Conservation (phyloP, 2,329 filamentous ascomycete species). For the Trichoderma koningiopsis region DNA sequence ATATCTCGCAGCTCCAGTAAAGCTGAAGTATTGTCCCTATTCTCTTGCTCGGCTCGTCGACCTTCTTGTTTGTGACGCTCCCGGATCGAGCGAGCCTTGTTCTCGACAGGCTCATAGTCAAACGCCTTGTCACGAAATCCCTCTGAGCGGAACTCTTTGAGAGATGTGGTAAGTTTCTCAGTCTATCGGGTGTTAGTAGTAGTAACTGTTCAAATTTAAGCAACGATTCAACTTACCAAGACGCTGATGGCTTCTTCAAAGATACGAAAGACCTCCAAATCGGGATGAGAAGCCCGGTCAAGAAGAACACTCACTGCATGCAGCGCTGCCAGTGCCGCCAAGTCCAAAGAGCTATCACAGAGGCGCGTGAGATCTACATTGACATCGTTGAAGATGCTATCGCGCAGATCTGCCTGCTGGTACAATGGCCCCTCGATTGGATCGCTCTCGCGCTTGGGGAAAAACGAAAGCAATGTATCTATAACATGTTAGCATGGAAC, state of each 20-base stretch:
- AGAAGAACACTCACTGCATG: slow-evolving; percentile 65
- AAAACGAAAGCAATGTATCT: slow-evolving; percentile 58
- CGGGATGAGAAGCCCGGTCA: slow-evolving; percentile 60
- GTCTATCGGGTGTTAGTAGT: slow-evolving; percentile 44
- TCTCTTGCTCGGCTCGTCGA: slow-evolving; percentile 55
- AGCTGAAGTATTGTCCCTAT: slow-evolving; percentile 64
- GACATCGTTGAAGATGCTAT: slow-evolving; percentile 66
- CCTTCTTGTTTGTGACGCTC: slow-evolving; percentile 45
- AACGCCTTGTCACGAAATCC: slow-evolving; percentile 53
- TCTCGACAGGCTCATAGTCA: slow-evolving; percentile 45
- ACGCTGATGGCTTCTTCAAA: slow-evolving; percentile 68
- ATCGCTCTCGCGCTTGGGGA: slow-evolving; percentile 56
- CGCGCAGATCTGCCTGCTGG: slow-evolving; percentile 62
- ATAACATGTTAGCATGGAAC: slow-evolving; percentile 20
- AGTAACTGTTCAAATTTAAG: background rate
- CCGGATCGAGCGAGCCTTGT: slow-evolving; percentile 44
- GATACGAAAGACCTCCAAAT: slow-evolving; percentile 65
- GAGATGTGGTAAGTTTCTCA: slow-evolving; percentile 62
- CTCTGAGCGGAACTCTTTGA: slow-evolving; percentile 63
- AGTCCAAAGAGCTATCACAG: slow-evolving; percentile 63
- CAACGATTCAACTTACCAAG: slow-evolving; percentile 45
- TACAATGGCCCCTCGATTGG: slow-evolving; percentile 58
- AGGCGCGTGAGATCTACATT: slow-evolving; percentile 65
- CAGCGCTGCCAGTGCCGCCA: slow-evolving; percentile 62
- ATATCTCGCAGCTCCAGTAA: slow-evolving; percentile 65